Evolutionary conservation across 2,329 filamentous ascomycete genomes (phyloP), one percentile per base, ranked within the genome.

Genomic region (Ophiostoma populinum): DNA sequence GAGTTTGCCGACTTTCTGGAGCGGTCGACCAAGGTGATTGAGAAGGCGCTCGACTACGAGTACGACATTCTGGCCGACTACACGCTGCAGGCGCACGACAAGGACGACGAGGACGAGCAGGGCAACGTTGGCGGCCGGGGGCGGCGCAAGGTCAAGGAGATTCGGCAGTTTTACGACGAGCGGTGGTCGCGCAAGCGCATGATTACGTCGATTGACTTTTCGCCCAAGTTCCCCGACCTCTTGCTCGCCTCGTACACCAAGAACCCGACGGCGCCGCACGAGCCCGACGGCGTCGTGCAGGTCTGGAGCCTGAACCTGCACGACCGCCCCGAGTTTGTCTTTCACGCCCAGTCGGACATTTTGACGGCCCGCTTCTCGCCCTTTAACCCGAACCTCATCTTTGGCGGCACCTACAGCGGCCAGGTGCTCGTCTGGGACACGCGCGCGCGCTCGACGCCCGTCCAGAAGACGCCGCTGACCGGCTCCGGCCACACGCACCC

Each of bases 371-470:
- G 90, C 46, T 98, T 98, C 58, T 95, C 90, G n/a, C 90, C 90
- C 0, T 94, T 94, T 52, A 90, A 98, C 53, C 87, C 87, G 5
- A 94, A 93, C 46, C 67, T 98, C 36, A 92, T 98, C 48, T 75
- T 98, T 41, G 90, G 90, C 41, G 92, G 92, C 32, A 86, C 87
- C 24, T 98, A 98, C 58, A 92, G 82, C 40, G 90, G 90, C 6
- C 92, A 98, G 56, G 83, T 98, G 12, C 70, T 95, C 31, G 69
- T 98, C 13, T 98, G 90, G 90, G 92, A 98, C 51, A 98, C 85
- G 9, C 78, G 90, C 43, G 80, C 83, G 35, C 82, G 81, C 48
- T 80, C 85, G 13, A 75, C 78, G 13, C 87, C 92, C 0, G 85
- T 95, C 6, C 86, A 94, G 49, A 94, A 93, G 58, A 98, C 90